Base-by-base conservation (phyloP, 768 basidiomycete genomes). In the Baorangia bicolor region DNA sequence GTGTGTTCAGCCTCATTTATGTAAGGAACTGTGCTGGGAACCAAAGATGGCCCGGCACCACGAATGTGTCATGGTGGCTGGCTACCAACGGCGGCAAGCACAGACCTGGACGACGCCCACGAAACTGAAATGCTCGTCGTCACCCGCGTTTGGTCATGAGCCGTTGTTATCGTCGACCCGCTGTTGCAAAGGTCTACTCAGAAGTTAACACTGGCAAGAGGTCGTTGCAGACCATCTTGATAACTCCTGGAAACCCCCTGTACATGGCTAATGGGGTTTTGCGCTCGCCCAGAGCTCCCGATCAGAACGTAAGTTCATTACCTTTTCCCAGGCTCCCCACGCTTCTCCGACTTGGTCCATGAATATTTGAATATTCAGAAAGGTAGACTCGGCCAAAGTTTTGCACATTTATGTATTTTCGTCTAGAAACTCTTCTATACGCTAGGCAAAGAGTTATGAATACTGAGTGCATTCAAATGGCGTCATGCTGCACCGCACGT, bases 41-140 rank as follows among this genome's bases (percentile, higher is more conserved):
- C 31, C 47, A 54, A 64, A 51, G 51, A 21, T 48, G 53, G n/a
- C n/a, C n/a, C n/a, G n/a, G 38, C 53, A 51, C 38, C 31, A 35
- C 52, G 30, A 34, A 38, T 38, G 44, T n/a, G n/a, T n/a, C 52
- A 49, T 47, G 56, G 31, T 44, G 38, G 41, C 60, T 34, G 49
- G 35, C 16, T 39, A 23, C 20, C 44, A 21, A 34, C 40, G 14
- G 31, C 33, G 20, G 47, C 18, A 12, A 31, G 6, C 11, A 27
- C 23, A 28, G n/a, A 28, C 39, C 30, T 18, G 12, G 41, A 48
- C 28, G 28, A 43, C n/a, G n/a, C n/a, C 47, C 23, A 5, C 7
- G 11, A 21, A 25, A 23, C 28, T 5, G 34, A 49, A 13, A n/a
- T 38, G 30, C 13, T 20, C 21, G 25, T 28, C 14, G 12, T n/a